A percentile compares a stretch with the other conserved stretches of the same genome.
Evolutionary conservation across 305 asterid genomes (phyloP).

Genomic region (Fraxinus greggii): DNA sequence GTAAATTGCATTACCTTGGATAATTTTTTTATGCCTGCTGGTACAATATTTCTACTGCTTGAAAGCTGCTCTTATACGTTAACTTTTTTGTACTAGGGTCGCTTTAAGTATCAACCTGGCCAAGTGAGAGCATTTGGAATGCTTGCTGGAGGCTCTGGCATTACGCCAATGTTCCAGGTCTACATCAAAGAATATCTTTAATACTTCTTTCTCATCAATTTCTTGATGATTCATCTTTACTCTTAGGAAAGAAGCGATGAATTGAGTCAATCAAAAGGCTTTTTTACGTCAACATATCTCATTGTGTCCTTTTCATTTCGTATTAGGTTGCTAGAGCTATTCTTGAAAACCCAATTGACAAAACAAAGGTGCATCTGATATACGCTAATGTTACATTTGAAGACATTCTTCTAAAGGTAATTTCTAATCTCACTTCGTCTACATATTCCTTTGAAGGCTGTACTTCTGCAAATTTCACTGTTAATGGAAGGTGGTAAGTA

Average conservation of each 20-base stretch:
- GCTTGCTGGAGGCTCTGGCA: constrained; percentile 99
- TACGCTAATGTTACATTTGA: constrained; percentile 86
- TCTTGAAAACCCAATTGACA: constrained; percentile 77
- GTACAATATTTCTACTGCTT: background rate
- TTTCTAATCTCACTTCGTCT: background rate
- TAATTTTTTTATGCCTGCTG: constrained; percentile 2
- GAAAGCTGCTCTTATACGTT: constrained; percentile 16
- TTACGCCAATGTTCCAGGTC: constrained; percentile 99
- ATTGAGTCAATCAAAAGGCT: background rate
- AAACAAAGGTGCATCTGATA: constrained; percentile 72
- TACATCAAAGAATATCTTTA: constrained; percentile 17
- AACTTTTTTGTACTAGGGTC: constrained; percentile 47
- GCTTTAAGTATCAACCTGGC: constrained; percentile 78
- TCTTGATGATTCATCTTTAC: background rate
- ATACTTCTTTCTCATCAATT: background rate
- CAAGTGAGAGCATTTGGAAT: constrained; percentile 92
- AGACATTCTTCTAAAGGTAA: constrained; percentile 89
- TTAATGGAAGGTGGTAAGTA: background rate
- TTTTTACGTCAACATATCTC: background rate
- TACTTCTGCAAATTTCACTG: background rate
- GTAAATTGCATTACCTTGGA: constrained; percentile 5
- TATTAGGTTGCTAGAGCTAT: constrained; percentile 85
- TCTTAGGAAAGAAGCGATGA: background rate
- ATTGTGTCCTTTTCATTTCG: constrained; percentile 10
- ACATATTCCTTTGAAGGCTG: background rate